Evolutionary conservation across 169 alveolate genomes (phyloP).

Genomic region (Fabrea salina): DNA sequence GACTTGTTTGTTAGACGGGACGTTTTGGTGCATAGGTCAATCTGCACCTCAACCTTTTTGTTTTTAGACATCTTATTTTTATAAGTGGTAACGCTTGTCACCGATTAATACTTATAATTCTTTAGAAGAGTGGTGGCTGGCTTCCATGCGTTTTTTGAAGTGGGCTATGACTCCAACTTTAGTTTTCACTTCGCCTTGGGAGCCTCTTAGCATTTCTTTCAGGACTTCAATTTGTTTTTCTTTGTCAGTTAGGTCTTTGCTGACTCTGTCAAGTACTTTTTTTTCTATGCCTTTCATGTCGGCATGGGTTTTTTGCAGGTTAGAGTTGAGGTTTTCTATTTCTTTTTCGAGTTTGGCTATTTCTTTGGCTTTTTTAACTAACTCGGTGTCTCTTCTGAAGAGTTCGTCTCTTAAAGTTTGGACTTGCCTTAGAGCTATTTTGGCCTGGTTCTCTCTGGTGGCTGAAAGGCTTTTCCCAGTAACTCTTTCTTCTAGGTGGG

Average conservation of each 20-base stretch:
- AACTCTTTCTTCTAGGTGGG: background rate
- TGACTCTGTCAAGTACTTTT: background rate
- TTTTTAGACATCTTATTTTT: no score
- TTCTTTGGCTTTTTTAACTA: background rate
- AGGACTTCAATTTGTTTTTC: slow-evolving; percentile 29
- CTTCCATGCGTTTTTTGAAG: background rate
- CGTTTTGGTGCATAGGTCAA: no score
- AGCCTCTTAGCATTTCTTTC: slow-evolving; percentile 35
- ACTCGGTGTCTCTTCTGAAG: slow-evolving; percentile 20
- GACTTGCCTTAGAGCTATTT: background rate
- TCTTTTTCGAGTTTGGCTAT: background rate
- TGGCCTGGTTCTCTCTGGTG: background rate
- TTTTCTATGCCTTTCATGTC: slow-evolving; percentile 18
- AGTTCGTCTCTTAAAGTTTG: slow-evolving; percentile 26
- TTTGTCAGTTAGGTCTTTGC: slow-evolving; percentile 27
- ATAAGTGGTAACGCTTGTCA: no score
- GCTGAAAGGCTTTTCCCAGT: background rate
- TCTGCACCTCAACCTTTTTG: no score
- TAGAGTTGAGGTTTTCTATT: background rate
- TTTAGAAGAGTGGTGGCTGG: no score
- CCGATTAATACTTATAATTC: no score
- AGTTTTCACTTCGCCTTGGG: background rate
- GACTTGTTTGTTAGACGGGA: no score
- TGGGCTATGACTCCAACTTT: background rate
- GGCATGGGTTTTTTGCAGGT: background rate